Conservation (phyloP, 2,329 filamentous ascomycete genomes). For the Aspergillus texensis region DNA sequence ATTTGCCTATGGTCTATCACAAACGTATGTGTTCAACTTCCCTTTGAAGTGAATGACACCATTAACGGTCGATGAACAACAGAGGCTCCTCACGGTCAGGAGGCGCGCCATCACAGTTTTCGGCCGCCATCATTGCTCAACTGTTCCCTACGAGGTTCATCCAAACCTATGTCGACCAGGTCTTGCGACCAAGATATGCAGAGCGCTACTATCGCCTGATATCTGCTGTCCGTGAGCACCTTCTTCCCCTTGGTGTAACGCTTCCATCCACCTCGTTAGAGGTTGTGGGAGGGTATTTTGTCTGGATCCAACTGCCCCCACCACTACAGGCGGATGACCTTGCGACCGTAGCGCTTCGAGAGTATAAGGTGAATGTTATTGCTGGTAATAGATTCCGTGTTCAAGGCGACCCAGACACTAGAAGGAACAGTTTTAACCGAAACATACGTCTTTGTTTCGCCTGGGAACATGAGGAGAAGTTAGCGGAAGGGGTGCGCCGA, state of each 20-base stretch:
- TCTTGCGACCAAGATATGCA: conserved; percentile 60
- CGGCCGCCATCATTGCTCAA: conserved; percentile 59
- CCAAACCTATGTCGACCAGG: conserved; percentile 55
- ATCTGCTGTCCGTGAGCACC: conserved; percentile 58
- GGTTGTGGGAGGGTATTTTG: conserved; percentile 79
- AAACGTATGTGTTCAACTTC: conserved; percentile 53
- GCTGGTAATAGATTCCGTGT: conserved; percentile 72
- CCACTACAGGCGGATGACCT: conserved; percentile 58
- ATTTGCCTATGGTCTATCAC: conserved; percentile 61
- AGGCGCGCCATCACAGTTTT: conserved; percentile 62
- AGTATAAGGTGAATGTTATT: conserved; percentile 70
- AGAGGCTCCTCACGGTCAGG: conserved; percentile 62
- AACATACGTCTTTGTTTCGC: conserved; percentile 70
- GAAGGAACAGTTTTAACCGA: conserved; percentile 57
- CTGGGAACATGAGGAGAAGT: conserved; percentile 68
- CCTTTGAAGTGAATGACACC: not conserved
- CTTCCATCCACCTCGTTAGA: conserved; percentile 27
- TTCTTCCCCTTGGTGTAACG: conserved; percentile 65
- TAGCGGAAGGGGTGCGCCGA: conserved; percentile 69
- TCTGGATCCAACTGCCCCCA: conserved; percentile 72
- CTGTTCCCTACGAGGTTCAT: conserved; percentile 56
- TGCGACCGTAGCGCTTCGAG: conserved; percentile 58
- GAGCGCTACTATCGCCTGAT: conserved; percentile 59
- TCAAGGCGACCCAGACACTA: conserved; percentile 55
- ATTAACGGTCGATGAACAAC: not conserved